phyloP scores from a whole-genome alignment of 148 eudicot genomes.

The Rhododendron griersonianum region DNA sequence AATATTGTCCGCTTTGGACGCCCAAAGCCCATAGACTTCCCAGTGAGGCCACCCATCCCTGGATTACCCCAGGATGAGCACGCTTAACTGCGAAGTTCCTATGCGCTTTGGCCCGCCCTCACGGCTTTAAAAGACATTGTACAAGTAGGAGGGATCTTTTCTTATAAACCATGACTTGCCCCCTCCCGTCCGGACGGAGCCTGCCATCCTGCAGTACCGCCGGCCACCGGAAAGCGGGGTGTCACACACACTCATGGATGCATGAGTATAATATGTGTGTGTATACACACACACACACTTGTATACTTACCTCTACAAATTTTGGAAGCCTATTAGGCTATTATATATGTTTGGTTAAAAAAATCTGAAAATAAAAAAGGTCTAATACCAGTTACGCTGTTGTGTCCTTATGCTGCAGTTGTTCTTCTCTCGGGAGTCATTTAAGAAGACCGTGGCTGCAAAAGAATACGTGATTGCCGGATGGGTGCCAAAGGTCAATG shows the following conservation, averaged over 20 bases:
- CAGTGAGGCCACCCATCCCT: no score
- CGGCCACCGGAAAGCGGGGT: no score
- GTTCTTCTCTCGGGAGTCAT: slow-evolving; percentile 41
- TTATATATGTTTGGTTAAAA: neutral
- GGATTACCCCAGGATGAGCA: no score
- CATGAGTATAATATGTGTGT: neutral
- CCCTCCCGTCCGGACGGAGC: no score
- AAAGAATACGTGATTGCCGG: slow-evolving; percentile 44
- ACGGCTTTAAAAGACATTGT: no score
- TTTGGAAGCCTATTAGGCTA: neutral
- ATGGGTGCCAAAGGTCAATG: slow-evolving; percentile 53
- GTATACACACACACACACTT: neutral
- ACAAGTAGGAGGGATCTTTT: no score
- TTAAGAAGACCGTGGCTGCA: slow-evolving; percentile 43
- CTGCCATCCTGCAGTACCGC: no score
- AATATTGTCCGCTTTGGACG: no score
- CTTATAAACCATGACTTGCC: no score
- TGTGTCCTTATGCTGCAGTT: slow-evolving; percentile 24
- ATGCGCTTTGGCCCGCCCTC: no score
- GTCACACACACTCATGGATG: neutral
- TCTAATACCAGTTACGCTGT: neutral
- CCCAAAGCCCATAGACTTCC: no score
- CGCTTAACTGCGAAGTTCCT: no score
- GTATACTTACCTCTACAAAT: neutral
- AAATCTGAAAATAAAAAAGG: neutral